A percentile compares a stretch with the other conserved stretches of the same genome.
phyloP scores from a whole-genome alignment of 495 filamentous ascomycete species.

The Neurospora sp. region DNA sequence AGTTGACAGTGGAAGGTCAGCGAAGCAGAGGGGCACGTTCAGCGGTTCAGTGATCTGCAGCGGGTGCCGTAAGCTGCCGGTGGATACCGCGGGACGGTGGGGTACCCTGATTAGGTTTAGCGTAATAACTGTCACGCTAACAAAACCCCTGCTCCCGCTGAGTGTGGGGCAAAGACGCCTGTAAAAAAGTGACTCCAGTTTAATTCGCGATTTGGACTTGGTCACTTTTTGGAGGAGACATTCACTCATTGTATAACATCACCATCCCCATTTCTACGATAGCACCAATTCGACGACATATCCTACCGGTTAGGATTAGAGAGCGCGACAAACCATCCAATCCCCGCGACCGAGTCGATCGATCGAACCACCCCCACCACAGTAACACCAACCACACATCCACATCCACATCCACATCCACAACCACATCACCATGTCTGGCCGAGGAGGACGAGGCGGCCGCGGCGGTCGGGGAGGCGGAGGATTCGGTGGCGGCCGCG shows the following conservation, averaged over 20 bases:
- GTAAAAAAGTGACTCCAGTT: neutral
- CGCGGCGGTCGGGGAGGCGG: conserved; percentile 24
- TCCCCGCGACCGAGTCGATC: neutral
- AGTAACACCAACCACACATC: neutral
- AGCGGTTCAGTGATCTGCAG: neutral
- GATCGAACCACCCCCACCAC: neutral
- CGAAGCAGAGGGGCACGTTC: neutral
- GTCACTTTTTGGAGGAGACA: neutral
- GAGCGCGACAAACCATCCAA: neutral
- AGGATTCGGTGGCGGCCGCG: conserved; percentile 23
- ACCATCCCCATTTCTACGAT: neutral
- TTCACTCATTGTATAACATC: neutral
- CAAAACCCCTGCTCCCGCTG: neutral
- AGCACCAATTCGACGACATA: neutral
- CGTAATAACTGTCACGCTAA: neutral
- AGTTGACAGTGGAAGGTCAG: neutral
- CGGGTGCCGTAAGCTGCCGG: neutral
- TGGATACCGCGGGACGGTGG: neutral
- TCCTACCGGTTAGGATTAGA: neutral
- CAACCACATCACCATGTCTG: conserved; percentile 13
- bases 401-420: neutral
- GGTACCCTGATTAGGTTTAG: neutral
- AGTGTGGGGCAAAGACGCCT: neutral
- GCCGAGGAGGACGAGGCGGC: conserved; percentile 26
- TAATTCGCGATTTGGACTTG: neutral